Conservation (phyloP, 108 stramenopile species). For the Cyclostephanos tholiformis region DNA sequence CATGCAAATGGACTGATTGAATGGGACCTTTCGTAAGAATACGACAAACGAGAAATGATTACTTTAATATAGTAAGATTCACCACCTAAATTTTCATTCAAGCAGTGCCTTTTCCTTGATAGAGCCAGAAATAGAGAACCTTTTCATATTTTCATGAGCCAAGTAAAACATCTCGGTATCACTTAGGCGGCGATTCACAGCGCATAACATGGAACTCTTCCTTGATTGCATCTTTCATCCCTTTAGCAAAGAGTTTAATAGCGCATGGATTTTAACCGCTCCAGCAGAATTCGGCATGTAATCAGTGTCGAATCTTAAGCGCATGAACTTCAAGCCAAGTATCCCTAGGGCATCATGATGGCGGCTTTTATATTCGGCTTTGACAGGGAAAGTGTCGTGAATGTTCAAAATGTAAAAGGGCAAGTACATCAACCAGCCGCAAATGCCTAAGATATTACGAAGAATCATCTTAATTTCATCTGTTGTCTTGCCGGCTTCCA, state of each 20-base stretch:
- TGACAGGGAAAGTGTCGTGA: constrained; percentile 27
- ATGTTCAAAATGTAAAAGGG: constrained; percentile 14
- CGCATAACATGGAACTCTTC: constrained; percentile 28
- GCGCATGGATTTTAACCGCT: constrained; percentile 6
- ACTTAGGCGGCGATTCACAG: constrained; percentile 30
- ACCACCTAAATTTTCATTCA: neutral
- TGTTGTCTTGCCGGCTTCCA: constrained; percentile 23
- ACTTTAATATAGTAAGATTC: no score
- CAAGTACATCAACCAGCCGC: constrained; percentile 29
- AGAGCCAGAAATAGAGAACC: constrained; percentile 6
- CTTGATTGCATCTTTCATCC: constrained; percentile 22
- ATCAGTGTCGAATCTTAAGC: constrained; percentile 23
- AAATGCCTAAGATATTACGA: constrained; percentile 27
- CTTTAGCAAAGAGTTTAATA: constrained; percentile 13
- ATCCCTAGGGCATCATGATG: constrained; percentile 33
- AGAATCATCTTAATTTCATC: constrained; percentile 19
- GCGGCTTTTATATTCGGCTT: constrained; percentile 12
- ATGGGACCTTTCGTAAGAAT: no score
- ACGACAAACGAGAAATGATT: no score
- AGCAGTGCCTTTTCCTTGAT: neutral
- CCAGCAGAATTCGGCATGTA: constrained; percentile 23
- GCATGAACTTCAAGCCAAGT: constrained; percentile 37
- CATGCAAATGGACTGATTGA: no score
- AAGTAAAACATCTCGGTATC: constrained; percentile 20
- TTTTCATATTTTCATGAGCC: constrained; percentile 3